Evolutionary conservation across 2,329 filamentous ascomycete species (phyloP).

Genomic region (Phaeomoniella chlamydospora): DNA sequence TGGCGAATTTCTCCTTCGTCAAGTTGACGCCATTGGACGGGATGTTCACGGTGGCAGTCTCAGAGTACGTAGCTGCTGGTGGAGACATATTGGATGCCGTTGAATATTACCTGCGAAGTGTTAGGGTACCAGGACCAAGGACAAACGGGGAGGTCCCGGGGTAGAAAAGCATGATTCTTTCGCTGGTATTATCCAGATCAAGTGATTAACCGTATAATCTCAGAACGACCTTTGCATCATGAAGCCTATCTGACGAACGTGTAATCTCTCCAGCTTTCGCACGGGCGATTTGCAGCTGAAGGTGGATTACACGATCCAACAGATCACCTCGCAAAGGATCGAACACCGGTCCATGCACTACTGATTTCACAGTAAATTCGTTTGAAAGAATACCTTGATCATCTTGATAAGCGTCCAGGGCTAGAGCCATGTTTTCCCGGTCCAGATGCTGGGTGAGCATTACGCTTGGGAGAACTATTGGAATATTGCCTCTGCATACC

Average conservation of each 20-base stretch:
- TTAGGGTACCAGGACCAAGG: slow-evolving; percentile 6
- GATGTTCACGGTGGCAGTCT: slow-evolving; percentile 23
- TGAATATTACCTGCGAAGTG: slow-evolving; percentile 1
- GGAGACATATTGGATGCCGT: slow-evolving; percentile 55
- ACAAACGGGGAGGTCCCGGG: slow-evolving; percentile 16
- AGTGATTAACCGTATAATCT: slow-evolving; percentile 94
- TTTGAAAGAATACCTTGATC: slow-evolving; percentile 35
- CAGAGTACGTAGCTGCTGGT: slow-evolving; percentile 51
- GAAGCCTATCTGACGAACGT: slow-evolving; percentile 15
- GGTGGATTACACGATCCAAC: slow-evolving; percentile 11
- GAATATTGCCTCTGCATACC: too few relatives aligned
- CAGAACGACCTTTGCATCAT: slow-evolving; percentile 34
- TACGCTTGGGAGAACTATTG: too few relatives aligned
- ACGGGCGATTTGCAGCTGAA: slow-evolving; percentile 4
- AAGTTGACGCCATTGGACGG: slow-evolving; percentile 23
- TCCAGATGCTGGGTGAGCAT: too few relatives aligned
- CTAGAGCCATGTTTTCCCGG: too few relatives aligned
- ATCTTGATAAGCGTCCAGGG: slow-evolving; percentile 8
- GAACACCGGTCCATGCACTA: slow-evolving; percentile 53
- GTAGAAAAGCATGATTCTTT: slow-evolving; percentile 85
- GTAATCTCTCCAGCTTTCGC: too few relatives aligned
- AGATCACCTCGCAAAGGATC: slow-evolving; percentile 20
- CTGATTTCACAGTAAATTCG: too few relatives aligned
- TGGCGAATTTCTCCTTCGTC: slow-evolving; percentile 28
- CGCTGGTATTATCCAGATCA: slow-evolving; percentile 99